Evolutionary conservation across 2,329 filamentous ascomycete species (phyloP).

Genomic region (Stagonosporopsis tanaceti): DNA sequence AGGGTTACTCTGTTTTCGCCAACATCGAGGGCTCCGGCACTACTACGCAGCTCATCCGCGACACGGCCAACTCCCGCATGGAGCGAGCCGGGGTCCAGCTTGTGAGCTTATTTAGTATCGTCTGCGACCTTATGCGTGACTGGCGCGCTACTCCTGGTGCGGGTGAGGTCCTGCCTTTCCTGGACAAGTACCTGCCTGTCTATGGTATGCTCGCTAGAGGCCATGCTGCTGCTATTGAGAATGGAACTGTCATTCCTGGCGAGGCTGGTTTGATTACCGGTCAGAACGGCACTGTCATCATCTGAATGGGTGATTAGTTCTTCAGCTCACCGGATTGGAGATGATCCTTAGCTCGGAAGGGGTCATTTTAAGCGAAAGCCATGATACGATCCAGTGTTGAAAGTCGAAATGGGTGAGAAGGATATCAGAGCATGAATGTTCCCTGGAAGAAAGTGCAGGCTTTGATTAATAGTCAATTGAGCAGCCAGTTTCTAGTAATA

Average conservation of each 20-base stretch:
- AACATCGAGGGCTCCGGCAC: constrained; percentile 77
- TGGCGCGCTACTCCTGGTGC: constrained; percentile 66
- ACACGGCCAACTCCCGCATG: constrained; percentile 73
- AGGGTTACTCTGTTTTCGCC: constrained; percentile 76
- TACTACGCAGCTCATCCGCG: constrained; percentile 66
- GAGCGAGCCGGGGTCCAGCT: constrained; percentile 70
- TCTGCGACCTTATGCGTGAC: constrained; percentile 75
- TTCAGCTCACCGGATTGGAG: too few species aligned
- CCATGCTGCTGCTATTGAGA: constrained; percentile 67
- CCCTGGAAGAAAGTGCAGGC: neutral
- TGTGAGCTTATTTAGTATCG: constrained; percentile 68
- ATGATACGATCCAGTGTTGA: neutral
- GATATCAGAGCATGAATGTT: neutral
- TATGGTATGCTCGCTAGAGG: constrained; percentile 70
- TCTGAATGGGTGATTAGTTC: constrained; percentile 3
- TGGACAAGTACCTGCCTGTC: constrained; percentile 70
- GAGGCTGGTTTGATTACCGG: constrained; percentile 53
- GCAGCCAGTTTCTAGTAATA: neutral
- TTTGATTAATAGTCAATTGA: neutral
- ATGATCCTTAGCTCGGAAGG: neutral
- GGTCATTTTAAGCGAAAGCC: neutral
- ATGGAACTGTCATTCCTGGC: constrained; percentile 66
- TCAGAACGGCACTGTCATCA: constrained; percentile 26
- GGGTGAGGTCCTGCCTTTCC: constrained; percentile 66
- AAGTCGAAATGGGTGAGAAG: neutral